Evolutionary conservation across 495 filamentous ascomycete species (phyloP).

Genomic region (Hypoxylon intermedium): DNA sequence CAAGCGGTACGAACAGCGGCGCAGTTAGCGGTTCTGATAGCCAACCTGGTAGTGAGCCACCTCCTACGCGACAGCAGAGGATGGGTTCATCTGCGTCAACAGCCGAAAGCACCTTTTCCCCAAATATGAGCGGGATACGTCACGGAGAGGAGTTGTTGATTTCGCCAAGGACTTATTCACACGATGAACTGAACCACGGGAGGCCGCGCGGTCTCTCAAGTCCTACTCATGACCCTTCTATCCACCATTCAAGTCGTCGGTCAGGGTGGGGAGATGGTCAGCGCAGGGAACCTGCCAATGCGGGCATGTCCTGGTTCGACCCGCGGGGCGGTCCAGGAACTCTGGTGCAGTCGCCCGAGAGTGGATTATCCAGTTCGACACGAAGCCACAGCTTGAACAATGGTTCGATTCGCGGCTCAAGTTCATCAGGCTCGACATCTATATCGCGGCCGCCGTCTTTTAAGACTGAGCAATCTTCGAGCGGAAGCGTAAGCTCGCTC

Average conservation of each 20-base stretch:
- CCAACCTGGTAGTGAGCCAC: slow-evolving; percentile 54
- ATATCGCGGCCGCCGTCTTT: slow-evolving; percentile 41
- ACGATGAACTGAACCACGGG: slow-evolving; percentile 28
- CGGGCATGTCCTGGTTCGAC: slow-evolving; percentile 36
- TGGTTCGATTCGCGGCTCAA: slow-evolving; percentile 25
- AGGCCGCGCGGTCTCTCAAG: slow-evolving; percentile 37
- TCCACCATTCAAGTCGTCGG: slow-evolving; percentile 22
- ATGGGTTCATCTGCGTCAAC: slow-evolving; percentile 48
- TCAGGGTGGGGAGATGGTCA: slow-evolving; percentile 32
- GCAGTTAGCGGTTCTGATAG: slow-evolving; percentile 51
- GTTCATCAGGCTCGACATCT: slow-evolving; percentile 36
- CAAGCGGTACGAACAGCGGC: slow-evolving; percentile 49
- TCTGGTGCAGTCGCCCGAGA: slow-evolving; percentile 39
- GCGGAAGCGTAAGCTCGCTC: slow-evolving; percentile 44
- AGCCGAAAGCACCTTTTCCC: slow-evolving; percentile 45
- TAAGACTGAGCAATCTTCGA: slow-evolving; percentile 50
- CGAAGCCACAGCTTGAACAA: slow-evolving; percentile 11
- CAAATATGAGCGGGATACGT: slow-evolving; percentile 29
- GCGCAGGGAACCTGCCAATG: slow-evolving; percentile 15
- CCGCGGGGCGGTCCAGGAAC: slow-evolving; percentile 29
- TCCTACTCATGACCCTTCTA: slow-evolving; percentile 32
- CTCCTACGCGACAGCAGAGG: slow-evolving; percentile 49
- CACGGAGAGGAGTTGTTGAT: slow-evolving; percentile 45
- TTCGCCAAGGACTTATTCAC: slow-evolving; percentile 40
- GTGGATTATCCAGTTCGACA: slow-evolving; percentile 12